These are phyloP conservation scores for Podospora appendiculata DNA, from an alignment of 495 filamentous ascomycete genomes.

Conservation along the genomic window DNA sequence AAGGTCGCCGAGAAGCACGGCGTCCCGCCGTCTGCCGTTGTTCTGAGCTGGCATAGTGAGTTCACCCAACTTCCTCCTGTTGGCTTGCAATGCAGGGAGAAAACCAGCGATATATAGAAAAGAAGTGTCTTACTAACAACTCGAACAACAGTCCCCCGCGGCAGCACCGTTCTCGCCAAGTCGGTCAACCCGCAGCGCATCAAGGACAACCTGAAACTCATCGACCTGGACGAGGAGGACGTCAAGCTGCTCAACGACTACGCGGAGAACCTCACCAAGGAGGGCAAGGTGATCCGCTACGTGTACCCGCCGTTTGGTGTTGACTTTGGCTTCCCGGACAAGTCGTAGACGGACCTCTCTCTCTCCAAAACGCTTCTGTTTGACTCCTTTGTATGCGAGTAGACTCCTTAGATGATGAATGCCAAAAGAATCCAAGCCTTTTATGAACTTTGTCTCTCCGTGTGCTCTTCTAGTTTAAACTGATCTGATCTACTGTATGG, in stretches of 20 bases:
- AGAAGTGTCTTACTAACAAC: neutral
- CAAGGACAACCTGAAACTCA: conserved; percentile 61
- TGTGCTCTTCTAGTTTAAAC: too few species aligned
- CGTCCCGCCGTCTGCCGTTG: conserved; percentile 52
- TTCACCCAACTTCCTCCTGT: conserved; percentile 2
- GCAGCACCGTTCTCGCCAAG: conserved; percentile 70
- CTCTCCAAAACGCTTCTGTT: too few species aligned
- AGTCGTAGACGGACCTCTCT: conserved; percentile 24
- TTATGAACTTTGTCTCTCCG: too few species aligned
- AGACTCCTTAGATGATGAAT: too few species aligned
- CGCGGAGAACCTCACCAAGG: conserved; percentile 48
- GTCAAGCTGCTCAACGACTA: conserved; percentile 56
- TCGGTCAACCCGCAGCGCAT: conserved; percentile 69
- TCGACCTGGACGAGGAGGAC: conserved; percentile 59
- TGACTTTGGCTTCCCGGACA: conserved; percentile 72
- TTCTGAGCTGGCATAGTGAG: conserved; percentile 71
- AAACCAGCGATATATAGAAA: too few species aligned
- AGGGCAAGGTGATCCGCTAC: conserved; percentile 57
- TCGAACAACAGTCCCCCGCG: conserved; percentile 51
- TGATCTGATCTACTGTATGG: too few species aligned
- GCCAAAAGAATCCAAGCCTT: too few species aligned
- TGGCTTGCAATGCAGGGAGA: too few species aligned
- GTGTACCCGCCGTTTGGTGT: conserved; percentile 75
- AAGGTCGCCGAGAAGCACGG: conserved; percentile 64
- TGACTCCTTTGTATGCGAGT: too few species aligned